Conservation (phyloP, 1,284 basidiomycete species). For the Malassezia japonica region DNA sequence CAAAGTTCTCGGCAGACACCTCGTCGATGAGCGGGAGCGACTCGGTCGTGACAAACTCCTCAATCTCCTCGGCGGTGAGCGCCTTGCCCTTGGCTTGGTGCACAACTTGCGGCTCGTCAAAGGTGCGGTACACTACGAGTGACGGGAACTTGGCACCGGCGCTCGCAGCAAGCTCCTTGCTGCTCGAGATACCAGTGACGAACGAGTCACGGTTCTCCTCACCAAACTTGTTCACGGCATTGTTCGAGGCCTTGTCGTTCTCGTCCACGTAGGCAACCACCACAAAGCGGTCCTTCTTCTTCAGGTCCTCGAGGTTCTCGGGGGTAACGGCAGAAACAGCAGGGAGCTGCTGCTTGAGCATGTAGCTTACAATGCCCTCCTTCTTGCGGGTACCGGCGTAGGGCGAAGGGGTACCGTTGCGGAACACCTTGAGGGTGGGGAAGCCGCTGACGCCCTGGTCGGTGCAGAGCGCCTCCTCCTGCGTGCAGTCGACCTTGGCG, state of each 20-base stretch:
- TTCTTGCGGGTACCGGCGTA: conserved; percentile 85
- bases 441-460: conserved; percentile 76
- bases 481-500: conserved; percentile 63
- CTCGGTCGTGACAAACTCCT: conserved; percentile 63
- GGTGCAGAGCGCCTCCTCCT: conserved; percentile 52
- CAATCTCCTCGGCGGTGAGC: conserved; percentile 54
- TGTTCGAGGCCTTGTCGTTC: conserved; percentile 55
- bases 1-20: conserved; percentile 89
- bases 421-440: conserved; percentile 85
- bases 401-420: conserved; percentile 62
- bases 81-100: conserved; percentile 50
- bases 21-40: conserved; percentile 83
- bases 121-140: conserved; percentile 82
- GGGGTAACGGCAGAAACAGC: conserved; percentile 72
- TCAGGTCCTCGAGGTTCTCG: conserved; percentile 73
- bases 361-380: conserved; percentile 93
- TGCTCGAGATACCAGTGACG: conserved; percentile 66
- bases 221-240: conserved; percentile 66
- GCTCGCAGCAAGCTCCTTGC: conserved; percentile 58
- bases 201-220: conserved; percentile 81
- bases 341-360: conserved; percentile 97
- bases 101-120: conserved; percentile 70
- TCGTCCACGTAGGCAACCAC: conserved; percentile 72
- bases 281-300: conserved; percentile 80
- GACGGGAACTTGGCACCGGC: conserved; percentile 70